Evolutionary conservation across 2,329 filamentous ascomycete genomes (phyloP), one percentile per base, ranked within the genome.

Genomic region (Mollisiaceae sp.): DNA sequence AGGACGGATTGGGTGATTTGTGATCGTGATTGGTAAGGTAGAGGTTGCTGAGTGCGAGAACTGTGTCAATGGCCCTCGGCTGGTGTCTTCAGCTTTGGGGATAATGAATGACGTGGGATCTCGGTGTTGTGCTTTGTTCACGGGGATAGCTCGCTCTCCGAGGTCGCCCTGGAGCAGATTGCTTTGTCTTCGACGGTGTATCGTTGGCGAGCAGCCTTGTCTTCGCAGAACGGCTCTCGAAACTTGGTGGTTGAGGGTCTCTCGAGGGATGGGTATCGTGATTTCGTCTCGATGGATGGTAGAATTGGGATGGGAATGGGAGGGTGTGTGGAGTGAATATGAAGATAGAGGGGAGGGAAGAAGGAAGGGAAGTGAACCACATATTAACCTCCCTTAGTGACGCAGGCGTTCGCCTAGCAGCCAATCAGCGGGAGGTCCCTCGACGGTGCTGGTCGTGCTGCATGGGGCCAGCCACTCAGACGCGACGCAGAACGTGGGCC

Each of bases 71-170:
- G 50, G 41, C 62, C 67, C 67, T 66, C 58, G 63, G 67, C 67
- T 71, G 69, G 65, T 67, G 64, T 73, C 66, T 70, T 71, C 69
- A 68, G 70, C 70, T 66, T 69, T 59, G 65, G 67, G 58, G 47
- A 41, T 43, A 20, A 27, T 58, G 36, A 56, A 41, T 62, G 27
- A 59, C n/a, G 62, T 47, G 58, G 47, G 20, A n/a, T 47, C 41
- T 65, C 54, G 58, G 32, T 8, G 45, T 14, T 38, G 59, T 47
- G 58, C 58, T 68, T 68, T 63, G 66, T 67, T 52, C 60, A 59
- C 63, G 63, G 62, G 59, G 55, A 52, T 59, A 65, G 62, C 60
- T 64, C 66, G 67, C 59, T 67, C 32, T 63, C 27, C 41, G 58
- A 54, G 45, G 41, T 65, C 57, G 64, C 55, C 35, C 36, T 50